Evolutionary conservation across 1,284 basidiomycete species (phyloP).

Genomic region (Malassezia globosa): DNA sequence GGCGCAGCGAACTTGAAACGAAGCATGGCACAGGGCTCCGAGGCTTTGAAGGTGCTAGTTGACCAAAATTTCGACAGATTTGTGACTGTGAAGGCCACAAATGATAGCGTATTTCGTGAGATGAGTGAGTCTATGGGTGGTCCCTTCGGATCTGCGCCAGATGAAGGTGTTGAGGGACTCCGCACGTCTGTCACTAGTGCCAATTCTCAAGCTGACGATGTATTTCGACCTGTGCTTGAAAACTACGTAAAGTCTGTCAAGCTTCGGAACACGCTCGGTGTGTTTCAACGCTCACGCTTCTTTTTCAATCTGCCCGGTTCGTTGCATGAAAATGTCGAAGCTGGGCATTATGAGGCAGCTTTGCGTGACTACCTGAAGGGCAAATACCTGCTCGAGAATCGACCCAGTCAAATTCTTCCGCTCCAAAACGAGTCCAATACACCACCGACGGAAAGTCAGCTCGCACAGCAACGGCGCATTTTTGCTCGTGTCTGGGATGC

Average conservation of each 20-base stretch:
- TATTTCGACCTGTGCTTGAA: constrained; percentile 90
- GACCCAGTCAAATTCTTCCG: constrained; percentile 66
- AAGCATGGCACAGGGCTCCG: constrained; percentile 54
- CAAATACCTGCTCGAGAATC: constrained; percentile 73
- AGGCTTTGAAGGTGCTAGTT: constrained; percentile 84
- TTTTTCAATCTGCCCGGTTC: constrained; percentile 93
- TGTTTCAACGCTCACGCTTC: constrained; percentile 94
- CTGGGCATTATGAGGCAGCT: constrained; percentile 72
- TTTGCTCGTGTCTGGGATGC: constrained; percentile 92
- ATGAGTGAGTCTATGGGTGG: constrained; percentile 65
- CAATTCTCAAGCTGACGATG: constrained; percentile 80
- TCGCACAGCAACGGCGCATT: constrained; percentile 63
- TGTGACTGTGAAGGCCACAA: constrained; percentile 90
- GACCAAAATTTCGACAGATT: constrained; percentile 98
- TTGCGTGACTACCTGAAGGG: constrained; percentile 96
- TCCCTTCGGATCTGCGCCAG: constrained; percentile 62
- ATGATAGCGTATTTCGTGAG: constrained; percentile 76
- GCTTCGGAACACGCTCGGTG: constrained; percentile 77
- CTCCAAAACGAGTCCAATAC: constrained; percentile 46
- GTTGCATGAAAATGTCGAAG: constrained; percentile 72
- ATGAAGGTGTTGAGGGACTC: constrained; percentile 72
- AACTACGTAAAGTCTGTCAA: constrained; percentile 90
- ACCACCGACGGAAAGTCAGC: constrained; percentile 15
- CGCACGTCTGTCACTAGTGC: constrained; percentile 55
- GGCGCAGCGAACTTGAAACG: constrained; percentile 31